Conservation (phyloP, 2,329 filamentous ascomycete species). For the Aspergillus cejpii region DNA sequence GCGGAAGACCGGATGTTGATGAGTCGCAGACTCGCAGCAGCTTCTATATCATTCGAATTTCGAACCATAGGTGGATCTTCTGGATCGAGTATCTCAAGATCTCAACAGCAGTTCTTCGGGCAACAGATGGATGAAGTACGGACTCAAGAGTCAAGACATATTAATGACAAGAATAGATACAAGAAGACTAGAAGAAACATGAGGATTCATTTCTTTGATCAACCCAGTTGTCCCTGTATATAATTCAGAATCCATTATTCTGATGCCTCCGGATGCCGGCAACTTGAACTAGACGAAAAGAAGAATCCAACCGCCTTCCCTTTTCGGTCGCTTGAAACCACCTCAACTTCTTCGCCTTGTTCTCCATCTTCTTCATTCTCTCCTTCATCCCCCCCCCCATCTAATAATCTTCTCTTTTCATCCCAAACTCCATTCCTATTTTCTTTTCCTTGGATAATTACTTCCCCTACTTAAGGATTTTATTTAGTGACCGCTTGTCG, state of each 20-base stretch:
- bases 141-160: too few relatives aligned
- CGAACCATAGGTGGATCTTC: not conserved
- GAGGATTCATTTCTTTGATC: too few relatives aligned
- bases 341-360: not conserved
- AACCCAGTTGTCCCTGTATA: too few relatives aligned
- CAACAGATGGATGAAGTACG: too few relatives aligned
- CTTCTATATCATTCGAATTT: not conserved
- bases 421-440: conserved; percentile 14
- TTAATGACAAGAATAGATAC: too few relatives aligned
- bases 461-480: conserved; percentile 11
- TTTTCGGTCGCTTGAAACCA: not conserved
- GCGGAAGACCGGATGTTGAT: not conserved
- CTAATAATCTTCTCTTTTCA: conserved; percentile 13
- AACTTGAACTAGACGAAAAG: not conserved
- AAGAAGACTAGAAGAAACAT: too few relatives aligned
- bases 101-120: not conserved
- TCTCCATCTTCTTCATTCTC: conserved; percentile 13
- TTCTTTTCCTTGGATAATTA: conserved; percentile 19
- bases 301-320: not conserved
- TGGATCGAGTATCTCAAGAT: not conserved
- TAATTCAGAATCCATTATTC: too few relatives aligned
- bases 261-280: not conserved
- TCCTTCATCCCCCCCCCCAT: conserved; percentile 12
- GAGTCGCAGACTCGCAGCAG: not conserved
- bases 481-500: conserved; percentile 11